A percentile compares a stretch with the other conserved stretches of the same genome.
Conservation (phyloP, 2,329 filamentous ascomycete species). For the Exophiala sp. region DNA sequence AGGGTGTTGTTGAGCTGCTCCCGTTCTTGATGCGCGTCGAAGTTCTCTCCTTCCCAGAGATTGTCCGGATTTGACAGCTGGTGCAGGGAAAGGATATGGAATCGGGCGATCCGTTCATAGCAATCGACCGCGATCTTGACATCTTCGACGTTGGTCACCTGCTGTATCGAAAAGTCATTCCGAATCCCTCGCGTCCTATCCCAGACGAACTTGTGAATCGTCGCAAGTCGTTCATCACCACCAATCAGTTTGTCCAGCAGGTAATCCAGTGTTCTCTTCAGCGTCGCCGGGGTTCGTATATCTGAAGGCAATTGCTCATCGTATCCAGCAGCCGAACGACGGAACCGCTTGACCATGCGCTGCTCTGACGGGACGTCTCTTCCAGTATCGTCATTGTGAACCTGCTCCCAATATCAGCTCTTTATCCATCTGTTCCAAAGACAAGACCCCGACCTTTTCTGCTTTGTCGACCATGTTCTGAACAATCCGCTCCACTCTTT, state of each 20-base stretch:
- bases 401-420: slow-evolving; percentile 15
- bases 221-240: slow-evolving; percentile 46
- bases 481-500: slow-evolving; percentile 59
- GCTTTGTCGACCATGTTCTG: slow-evolving; percentile 60
- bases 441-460: slow-evolving; percentile 51
- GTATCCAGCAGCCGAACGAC: slow-evolving; percentile 59
- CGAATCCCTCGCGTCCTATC: slow-evolving; percentile 62
- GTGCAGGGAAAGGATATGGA: slow-evolving; percentile 61
- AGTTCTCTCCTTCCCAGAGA: slow-evolving; percentile 48
- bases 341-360: slow-evolving; percentile 63
- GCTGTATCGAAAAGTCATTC: slow-evolving; percentile 63
- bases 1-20: slow-evolving; percentile 64
- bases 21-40: slow-evolving; percentile 58
- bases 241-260: slow-evolving; percentile 50
- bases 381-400: slow-evolving; percentile 20
- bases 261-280: slow-evolving; percentile 48
- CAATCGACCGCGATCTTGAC: slow-evolving; percentile 57
- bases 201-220: slow-evolving; percentile 63
- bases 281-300: slow-evolving; percentile 54
- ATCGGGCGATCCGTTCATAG: slow-evolving; percentile 61
- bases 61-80: slow-evolving; percentile 52
- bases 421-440: neutral
- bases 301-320: slow-evolving; percentile 63
- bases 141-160: slow-evolving; percentile 55
- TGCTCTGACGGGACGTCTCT: slow-evolving; percentile 44